A percentile compares a stretch with the other conserved stretches of the same genome.
Evolutionary conservation across 2,329 filamentous ascomycete genomes (phyloP).

Genomic region (Fusarium proliferatum): DNA sequence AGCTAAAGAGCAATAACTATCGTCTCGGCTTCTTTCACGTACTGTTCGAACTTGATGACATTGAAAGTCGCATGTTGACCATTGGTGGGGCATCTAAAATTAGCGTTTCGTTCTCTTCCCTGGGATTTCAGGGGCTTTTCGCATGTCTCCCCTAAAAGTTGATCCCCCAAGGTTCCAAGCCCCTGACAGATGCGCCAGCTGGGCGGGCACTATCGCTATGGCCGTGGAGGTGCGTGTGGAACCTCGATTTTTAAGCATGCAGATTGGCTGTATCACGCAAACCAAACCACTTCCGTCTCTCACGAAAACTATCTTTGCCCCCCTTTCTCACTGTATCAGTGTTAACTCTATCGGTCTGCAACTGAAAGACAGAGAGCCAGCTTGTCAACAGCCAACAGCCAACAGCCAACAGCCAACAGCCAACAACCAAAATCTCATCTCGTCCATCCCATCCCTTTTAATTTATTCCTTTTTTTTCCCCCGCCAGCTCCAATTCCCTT

Average conservation of each 20-base stretch:
- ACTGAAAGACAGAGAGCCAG: constrained; percentile 3
- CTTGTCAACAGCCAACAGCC: constrained; percentile 17
- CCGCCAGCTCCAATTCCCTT: constrained; percentile 22
- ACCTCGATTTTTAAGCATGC: constrained; percentile 1
- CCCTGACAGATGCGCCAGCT: constrained; percentile 31
- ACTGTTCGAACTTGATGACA: constrained; percentile 26
- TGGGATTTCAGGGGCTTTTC: constrained; percentile 28
- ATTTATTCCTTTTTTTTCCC: constrained; percentile 17
- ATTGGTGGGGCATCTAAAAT: constrained; percentile 40
- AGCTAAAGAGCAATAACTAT: neutral
- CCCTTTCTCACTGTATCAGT: constrained; percentile 25
- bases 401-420: neutral
- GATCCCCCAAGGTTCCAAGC: constrained; percentile 14
- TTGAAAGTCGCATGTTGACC: constrained; percentile 14
- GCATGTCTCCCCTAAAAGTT: constrained; percentile 13
- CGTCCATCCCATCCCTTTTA: constrained; percentile 20
- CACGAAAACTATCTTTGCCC: constrained; percentile 27
- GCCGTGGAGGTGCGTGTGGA: constrained; percentile 16
- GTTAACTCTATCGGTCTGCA: constrained; percentile 1
- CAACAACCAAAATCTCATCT: neutral
- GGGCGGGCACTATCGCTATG: constrained; percentile 21
- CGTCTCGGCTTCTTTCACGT: neutral
- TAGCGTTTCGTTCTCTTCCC: constrained; percentile 24
- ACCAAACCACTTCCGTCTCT: constrained; percentile 29
- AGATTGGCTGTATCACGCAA: constrained; percentile 38